phyloP scores from a whole-genome alignment of 805 yeast genomes.

The Cyberlindnera xishuangbannaensis region DNA sequence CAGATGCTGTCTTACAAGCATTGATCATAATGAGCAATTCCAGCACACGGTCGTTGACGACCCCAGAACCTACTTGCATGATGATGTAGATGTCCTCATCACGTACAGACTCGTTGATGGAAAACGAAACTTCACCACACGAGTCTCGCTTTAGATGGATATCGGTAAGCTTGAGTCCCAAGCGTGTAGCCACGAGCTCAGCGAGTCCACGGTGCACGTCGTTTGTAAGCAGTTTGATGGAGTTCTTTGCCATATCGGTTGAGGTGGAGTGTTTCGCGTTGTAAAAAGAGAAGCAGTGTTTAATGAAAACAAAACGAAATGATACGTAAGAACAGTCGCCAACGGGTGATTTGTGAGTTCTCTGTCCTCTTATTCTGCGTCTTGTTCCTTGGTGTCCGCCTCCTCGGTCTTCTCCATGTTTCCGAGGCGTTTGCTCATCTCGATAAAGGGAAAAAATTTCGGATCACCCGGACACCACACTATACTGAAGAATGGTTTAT shows the following conservation, averaged over 20 bases:
- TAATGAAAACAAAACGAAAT: no score
- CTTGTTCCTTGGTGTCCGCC: no score
- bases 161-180: constrained; percentile 57
- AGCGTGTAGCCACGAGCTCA: constrained; percentile 56
- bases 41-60: constrained; percentile 67
- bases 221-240: constrained; percentile 62
- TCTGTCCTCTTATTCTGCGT: no score
- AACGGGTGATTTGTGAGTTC: no score
- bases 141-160: constrained; percentile 60
- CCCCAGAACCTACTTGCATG: constrained; percentile 75
- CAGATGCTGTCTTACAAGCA: constrained; percentile 79
- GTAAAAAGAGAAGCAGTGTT: no score
- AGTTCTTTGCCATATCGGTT: constrained; percentile 57
- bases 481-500: no score
- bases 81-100: constrained; percentile 80
- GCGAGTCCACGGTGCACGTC: constrained; percentile 67
- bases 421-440: no score
- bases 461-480: constrained; percentile 10
- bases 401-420: no score
- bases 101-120: constrained; percentile 76
- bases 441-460: constrained; percentile 7
- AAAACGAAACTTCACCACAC: constrained; percentile 68
- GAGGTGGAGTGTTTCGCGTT: no score
- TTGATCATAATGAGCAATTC: constrained; percentile 74
- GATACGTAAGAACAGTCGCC: no score